Evolutionary conservation across 768 basidiomycete species (phyloP), one percentile per base, ranked within the genome.

Genomic region (Auriscalpium vulgare): DNA sequence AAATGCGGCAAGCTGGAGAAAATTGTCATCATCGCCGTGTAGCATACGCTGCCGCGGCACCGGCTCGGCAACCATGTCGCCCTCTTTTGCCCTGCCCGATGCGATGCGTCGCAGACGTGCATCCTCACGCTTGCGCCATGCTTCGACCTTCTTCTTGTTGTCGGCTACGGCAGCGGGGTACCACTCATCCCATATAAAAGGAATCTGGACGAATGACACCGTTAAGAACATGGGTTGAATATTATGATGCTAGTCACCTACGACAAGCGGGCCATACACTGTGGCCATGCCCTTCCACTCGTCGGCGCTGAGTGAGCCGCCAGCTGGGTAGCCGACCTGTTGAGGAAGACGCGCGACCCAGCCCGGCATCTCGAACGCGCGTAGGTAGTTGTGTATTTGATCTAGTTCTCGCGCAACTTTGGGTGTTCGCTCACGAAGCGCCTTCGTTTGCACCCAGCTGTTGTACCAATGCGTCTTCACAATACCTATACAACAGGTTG

Each of bases 301-400:
- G 61, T 70, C 69, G 0, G 67, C 68, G 13, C 60, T 63, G 2
- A 69, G 51, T 13, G 59, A 62, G 10, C 69, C 69, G 29, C 69
- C 68, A 21, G 67, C 65, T 16, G 69, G 69, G 44, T 69, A 65
- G 2, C 69, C 69, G 29, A 69, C 67, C 17, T 47, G 54, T 7
- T 54, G 8, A 10, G 69, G 69, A 17, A 70, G 51, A 8, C 57
- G 53, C 0, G 68, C 68, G 11, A 65, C 62, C 69, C 68, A 69
- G 3, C 57, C 50, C 10, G 67, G 66, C 3, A 63, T 11, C 47
- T 69, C 67, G 56, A 66, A 63, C 67, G 69, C 6, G n/a, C 11
- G 21, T 21, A 47, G 19, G 21, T 10, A 47, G 46, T n/a, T 23
- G 19, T 47, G 47, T 10, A 47, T 10, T 10, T 8, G 10, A 47